These are phyloP conservation scores for Sarocladium strictum DNA, from an alignment of 2,329 filamentous ascomycete genomes.

Conservation along the genomic window DNA sequence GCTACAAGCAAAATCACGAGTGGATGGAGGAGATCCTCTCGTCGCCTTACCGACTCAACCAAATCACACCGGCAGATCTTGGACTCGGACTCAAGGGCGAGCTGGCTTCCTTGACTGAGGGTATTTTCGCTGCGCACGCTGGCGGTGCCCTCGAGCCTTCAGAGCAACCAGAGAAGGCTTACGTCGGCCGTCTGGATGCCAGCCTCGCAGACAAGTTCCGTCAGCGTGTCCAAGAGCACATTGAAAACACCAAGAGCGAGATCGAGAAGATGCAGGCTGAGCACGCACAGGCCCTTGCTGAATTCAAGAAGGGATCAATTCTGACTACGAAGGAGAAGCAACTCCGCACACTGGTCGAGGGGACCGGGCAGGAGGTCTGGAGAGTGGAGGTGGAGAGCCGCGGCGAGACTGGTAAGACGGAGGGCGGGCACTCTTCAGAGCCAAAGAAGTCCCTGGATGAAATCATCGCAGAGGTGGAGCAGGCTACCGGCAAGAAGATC, in stretches of 20 bases:
- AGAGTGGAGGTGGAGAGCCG: constrained; percentile 53
- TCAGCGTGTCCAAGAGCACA: constrained; percentile 66
- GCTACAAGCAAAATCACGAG: constrained; percentile 93
- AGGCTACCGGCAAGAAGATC: constrained; percentile 60
- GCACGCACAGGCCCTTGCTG: constrained; percentile 69
- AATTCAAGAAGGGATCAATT: constrained; percentile 63
- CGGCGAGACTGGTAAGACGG: constrained; percentile 33
- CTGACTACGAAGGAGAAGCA: constrained; percentile 71
- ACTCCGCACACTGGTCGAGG: constrained; percentile 60
- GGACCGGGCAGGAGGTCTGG: constrained; percentile 55
- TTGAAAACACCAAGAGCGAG: constrained; percentile 69
- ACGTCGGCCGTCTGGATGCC: constrained; percentile 58
- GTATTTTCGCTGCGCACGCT: constrained; percentile 65
- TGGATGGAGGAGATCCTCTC: constrained; percentile 98
- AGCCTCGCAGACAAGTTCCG: constrained; percentile 81
- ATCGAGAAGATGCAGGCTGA: constrained; percentile 78
- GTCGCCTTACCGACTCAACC: constrained; percentile 78
- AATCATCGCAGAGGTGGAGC: constrained; percentile 70
- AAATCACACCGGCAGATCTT: constrained; percentile 82
- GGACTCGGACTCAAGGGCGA: constrained; percentile 81
- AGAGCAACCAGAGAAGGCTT: constrained; percentile 50
- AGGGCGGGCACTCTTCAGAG: constrained; percentile 27
- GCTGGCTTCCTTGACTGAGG: constrained; percentile 73
- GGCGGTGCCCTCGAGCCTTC: constrained; percentile 35
- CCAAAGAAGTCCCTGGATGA: constrained; percentile 58